These are phyloP conservation scores for Aspergillus udagawae DNA, from an alignment of 2,329 filamentous ascomycete species.

Conservation along the genomic window DNA sequence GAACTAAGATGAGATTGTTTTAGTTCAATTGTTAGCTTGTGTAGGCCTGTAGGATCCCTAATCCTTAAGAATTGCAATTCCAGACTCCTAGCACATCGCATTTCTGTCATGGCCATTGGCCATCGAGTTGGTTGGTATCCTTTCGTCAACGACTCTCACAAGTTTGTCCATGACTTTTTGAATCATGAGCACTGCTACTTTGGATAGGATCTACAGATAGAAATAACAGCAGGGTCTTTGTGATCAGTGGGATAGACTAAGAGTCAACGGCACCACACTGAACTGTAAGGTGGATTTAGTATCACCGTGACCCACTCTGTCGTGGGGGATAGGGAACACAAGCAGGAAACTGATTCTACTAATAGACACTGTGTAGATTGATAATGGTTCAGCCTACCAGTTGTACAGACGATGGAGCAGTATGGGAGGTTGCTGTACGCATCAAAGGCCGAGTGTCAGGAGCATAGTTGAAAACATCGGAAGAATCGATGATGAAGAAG, in stretches of 20 bases:
- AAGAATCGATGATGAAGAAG: too few species aligned
- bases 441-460: too few species aligned
- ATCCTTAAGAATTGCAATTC: not conserved
- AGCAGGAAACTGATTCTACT: not conserved
- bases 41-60: not conserved
- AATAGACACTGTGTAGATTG: too few species aligned
- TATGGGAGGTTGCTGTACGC: not conserved
- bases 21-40: not conserved
- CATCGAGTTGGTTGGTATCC: not conserved
- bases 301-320: not conserved
- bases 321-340: not conserved
- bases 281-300: conserved; percentile 2
- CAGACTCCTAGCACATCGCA: too few species aligned
- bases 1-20: not conserved
- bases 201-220: not conserved
- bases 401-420: not conserved
- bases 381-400: not conserved
- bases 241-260: not conserved
- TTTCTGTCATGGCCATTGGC: too few species aligned
- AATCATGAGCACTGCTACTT: not conserved
- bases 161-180: not conserved
- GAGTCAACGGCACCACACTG: conserved; percentile 3
- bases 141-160: not conserved
- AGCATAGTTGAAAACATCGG: too few species aligned
- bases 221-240: not conserved